Evolutionary conservation across 225 moss, liverwort and hornwort genomes (phyloP).

Genomic region (Sphagnum contortum): DNA sequence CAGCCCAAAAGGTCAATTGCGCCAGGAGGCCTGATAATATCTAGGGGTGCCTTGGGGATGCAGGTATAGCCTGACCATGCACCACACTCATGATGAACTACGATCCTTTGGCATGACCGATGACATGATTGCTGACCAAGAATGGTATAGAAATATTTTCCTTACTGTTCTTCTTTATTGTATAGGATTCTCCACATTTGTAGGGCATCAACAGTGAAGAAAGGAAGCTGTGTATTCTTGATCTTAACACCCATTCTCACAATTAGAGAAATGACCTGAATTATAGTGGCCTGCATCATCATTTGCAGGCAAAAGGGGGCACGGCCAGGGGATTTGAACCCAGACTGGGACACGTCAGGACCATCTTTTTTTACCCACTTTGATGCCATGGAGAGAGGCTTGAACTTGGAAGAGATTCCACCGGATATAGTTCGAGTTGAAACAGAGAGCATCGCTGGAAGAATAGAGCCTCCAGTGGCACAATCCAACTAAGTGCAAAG

Average conservation of each 20-base stretch:
- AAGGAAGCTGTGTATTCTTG: no score
- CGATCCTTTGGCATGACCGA: constrained; percentile 55
- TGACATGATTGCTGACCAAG: constrained; percentile 55
- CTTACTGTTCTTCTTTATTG: background rate
- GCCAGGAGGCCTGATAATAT: background rate
- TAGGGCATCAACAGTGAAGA: no score
- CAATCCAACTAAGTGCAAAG: no score
- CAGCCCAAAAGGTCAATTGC: no score
- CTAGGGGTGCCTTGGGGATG: background rate
- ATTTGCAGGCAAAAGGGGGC: constrained; percentile 40
- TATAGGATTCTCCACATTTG: no score
- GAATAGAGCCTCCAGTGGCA: background rate
- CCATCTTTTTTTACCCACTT: constrained; percentile 44
- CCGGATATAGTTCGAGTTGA: constrained; percentile 10
- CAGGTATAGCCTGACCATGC: constrained; percentile 47
- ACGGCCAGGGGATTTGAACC: constrained; percentile 33
- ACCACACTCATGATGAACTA: constrained; percentile 37
- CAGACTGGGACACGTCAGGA: constrained; percentile 38
- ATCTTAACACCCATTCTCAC: no score
- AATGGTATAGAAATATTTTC: constrained; percentile 22
- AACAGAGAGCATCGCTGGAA: background rate
- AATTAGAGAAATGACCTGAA: no score
- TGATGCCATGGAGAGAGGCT: constrained; percentile 23
- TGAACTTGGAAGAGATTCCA: constrained; percentile 18
- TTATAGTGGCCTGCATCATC: no score